Base-by-base conservation (phyloP, 1,284 basidiomycete species). In the Ceratobasidium sp. region DNA sequence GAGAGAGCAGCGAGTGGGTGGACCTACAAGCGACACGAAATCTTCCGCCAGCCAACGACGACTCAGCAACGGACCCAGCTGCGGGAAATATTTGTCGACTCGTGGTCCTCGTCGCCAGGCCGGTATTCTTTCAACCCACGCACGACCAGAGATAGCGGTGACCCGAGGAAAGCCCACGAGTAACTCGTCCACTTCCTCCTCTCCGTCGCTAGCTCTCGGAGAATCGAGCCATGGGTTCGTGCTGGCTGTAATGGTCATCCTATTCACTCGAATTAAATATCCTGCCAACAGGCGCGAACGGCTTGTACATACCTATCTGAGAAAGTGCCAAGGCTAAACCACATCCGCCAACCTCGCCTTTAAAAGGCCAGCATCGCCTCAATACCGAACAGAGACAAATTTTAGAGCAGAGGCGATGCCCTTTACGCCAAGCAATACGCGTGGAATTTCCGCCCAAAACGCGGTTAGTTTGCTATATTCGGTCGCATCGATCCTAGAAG, bases 31-130 rank as follows among this genome's bases (percentile, higher is more conserved):
- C 31, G 56, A 58, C 31, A 58, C 34, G 5, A 54, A 54, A 31
- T 54, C 29, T 13, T 24, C 53, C 24, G 64, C 48, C 11, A 56
- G 34, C 65, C 65, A 68, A 8, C 29, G 34, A 43, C 37, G 34
- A 24, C n/a, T 2, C 37, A 24, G 9, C n/a, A 31, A 62, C 37
- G 37, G 24, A 14, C 39, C 34, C 14, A 58, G 34, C 11, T 31
- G 34, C 7, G 31, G 56, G 8, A 37, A 37, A 37, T 58, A 39
- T 2, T 58, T 9, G 14, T 7, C 31, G 13, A 58, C 14, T 31
- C 34, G 27, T n/a, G 11, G 31, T 4, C 34, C 31, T 19, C 56
- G 31, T 31, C 11, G 14, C 56, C 56, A 58, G n/a, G 34, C 56
- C 34, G 6, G 31, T 34, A 34, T 34, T 34, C 31, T 6, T 34